A percentile compares a stretch with the other conserved stretches of the same genome.
Evolutionary conservation across 139 green algal species (phyloP).

Genomic region (Chlorella vulgaris): DNA sequence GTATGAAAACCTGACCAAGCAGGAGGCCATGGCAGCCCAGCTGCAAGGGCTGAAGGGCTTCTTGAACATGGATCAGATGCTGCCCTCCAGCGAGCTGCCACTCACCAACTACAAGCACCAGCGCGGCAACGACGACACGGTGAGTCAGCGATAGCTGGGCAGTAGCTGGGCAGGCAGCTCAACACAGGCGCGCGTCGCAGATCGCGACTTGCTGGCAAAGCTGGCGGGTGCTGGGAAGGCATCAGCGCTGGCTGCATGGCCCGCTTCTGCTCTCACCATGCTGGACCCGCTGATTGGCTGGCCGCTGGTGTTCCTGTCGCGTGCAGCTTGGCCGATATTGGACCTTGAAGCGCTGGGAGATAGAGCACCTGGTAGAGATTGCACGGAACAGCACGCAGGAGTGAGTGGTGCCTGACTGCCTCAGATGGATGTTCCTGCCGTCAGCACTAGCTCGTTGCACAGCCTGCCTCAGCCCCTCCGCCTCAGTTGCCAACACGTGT

Average conservation of each 20-base stretch:
- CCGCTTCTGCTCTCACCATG: no score
- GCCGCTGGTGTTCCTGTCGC: no score
- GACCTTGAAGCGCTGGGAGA: not conserved
- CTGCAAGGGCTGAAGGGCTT: slow-evolving; percentile 14
- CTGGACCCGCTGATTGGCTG: no score
- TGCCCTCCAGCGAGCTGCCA: slow-evolving; percentile 19
- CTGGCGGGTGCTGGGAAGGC: no score
- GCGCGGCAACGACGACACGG: slow-evolving; percentile 2
- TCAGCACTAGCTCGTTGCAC: no score
- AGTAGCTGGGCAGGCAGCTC: not conserved
- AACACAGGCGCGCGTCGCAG: no score
- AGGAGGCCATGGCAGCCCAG: not conserved
- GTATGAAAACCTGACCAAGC: not conserved
- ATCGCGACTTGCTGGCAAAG: no score
- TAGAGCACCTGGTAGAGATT: not conserved
- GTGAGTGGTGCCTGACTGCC: not conserved
- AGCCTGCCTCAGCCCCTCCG: no score
- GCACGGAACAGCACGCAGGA: not conserved
- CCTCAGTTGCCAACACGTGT: not conserved
- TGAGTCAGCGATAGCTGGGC: not conserved
- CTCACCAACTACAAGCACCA: slow-evolving; percentile 32
- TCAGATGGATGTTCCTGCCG: no score
- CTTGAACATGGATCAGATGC: not conserved
- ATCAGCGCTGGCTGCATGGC: no score
- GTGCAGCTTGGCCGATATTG: not conserved